Percentiles rank a stretch among this genome's conserved stretches.
phyloP scores from a whole-genome alignment of 495 filamentous ascomycete species.

The Daldinia childiae region DNA sequence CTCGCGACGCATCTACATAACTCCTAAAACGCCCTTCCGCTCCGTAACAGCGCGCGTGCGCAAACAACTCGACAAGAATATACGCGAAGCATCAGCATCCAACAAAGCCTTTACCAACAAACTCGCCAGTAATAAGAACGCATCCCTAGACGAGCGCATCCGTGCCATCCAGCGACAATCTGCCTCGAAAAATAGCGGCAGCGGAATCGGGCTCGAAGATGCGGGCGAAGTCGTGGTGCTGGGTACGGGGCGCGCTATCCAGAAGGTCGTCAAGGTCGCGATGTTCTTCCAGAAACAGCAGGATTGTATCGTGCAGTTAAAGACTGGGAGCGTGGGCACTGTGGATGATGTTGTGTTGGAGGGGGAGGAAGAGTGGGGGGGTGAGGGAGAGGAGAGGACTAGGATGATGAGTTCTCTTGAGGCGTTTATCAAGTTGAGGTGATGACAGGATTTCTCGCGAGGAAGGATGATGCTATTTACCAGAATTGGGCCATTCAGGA shows the following conservation, averaged over 20 bases:
- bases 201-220: conserved; percentile 40
- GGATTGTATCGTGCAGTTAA: conserved; percentile 65
- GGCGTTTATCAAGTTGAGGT: conserved; percentile 67
- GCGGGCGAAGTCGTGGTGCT: conserved; percentile 74
- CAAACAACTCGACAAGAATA: conserved; percentile 74
- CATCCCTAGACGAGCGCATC: conserved; percentile 53
- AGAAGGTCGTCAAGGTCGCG: conserved; percentile 71
- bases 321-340: conserved; percentile 71
- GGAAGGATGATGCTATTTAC: not conserved
- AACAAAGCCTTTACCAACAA: conserved; percentile 52
- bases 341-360: conserved; percentile 72
- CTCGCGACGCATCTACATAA: conserved; percentile 77
- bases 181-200: conserved; percentile 18
- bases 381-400: conserved; percentile 64
- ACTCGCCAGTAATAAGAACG: conserved; percentile 46
- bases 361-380: conserved; percentile 56
- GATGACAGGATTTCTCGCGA: conserved; percentile 32
- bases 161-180: conserved; percentile 52
- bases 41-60: conserved; percentile 82
- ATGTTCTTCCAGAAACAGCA: conserved; percentile 69
- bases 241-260: conserved; percentile 82
- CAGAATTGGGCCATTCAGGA: not conserved
- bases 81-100: conserved; percentile 54
- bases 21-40: conserved; percentile 77
- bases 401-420: conserved; percentile 74